phyloP scores from a whole-genome alignment of 768 basidiomycete genomes.

The Gymnopilus junonius region DNA sequence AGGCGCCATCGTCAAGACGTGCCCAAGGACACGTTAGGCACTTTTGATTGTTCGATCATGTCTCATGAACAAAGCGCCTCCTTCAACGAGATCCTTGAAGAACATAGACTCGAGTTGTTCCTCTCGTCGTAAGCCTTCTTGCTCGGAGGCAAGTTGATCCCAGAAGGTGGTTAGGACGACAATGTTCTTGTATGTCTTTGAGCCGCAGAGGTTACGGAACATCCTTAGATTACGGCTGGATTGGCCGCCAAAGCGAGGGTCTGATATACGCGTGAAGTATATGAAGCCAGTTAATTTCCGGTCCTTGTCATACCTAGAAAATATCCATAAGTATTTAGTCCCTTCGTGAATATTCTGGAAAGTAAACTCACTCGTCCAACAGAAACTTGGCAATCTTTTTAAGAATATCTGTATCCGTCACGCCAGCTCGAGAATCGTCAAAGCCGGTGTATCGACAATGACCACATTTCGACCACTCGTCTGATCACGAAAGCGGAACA shows the following conservation, averaged over 20 bases:
- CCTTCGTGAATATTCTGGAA: not conserved
- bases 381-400: not conserved
- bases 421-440: not conserved
- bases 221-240: conserved; percentile 45
- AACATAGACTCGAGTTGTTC: not conserved
- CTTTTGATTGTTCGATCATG: conserved; percentile 35
- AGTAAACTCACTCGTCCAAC: not conserved
- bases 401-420: not conserved
- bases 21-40: conserved; percentile 34
- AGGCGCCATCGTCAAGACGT: conserved; percentile 24
- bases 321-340: too few species aligned
- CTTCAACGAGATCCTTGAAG: conserved; percentile 34
- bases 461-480: not conserved
- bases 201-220: conserved; percentile 49
- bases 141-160: not conserved
- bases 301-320: not conserved
- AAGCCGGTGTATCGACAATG: not conserved
- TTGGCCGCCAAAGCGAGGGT: conserved; percentile 40
- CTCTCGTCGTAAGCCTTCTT: not conserved
- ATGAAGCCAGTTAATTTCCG: conserved; percentile 22
- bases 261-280: conserved; percentile 45
- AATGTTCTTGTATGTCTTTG: conserved; percentile 31
- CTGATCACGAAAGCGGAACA: not conserved
- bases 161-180: not conserved
- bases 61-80: conserved; percentile 44